Evolutionary conservation across 163 green algal genomes (phyloP).

Genomic region (Trebouxia gelatinosa): DNA sequence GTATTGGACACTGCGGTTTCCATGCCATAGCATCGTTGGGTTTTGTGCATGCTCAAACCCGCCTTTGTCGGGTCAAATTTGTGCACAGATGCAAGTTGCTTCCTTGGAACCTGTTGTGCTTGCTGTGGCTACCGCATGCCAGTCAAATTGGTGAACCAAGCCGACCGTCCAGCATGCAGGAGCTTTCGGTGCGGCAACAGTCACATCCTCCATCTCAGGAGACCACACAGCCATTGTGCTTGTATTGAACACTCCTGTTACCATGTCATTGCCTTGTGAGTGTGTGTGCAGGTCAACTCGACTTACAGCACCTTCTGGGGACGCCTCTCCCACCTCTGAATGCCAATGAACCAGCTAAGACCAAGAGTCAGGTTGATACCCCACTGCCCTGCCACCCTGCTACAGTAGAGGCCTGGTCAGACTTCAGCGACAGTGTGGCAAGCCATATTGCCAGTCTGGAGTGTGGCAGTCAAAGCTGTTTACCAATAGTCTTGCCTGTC

Average conservation of each 20-base stretch:
- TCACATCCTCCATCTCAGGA: slow-evolving; percentile 1
- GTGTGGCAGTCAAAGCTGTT: too few species aligned
- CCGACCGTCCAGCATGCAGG: not conserved
- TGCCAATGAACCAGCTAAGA: not conserved
- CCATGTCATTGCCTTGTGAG: not conserved
- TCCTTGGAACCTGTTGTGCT: too few species aligned
- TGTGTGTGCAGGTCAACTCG: not conserved
- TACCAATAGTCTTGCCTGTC: not conserved
- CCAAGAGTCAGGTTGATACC: not conserved
- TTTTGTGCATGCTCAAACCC: too few species aligned
- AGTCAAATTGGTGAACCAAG: not conserved
- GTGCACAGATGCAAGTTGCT: too few species aligned
- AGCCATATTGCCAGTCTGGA: too few species aligned
- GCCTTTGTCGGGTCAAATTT: too few species aligned
- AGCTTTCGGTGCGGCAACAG: not conserved
- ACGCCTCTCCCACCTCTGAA: not conserved
- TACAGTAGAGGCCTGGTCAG: too few species aligned
- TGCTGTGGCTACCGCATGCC: not conserved
- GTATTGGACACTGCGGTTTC: too few species aligned
- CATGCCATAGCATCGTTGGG: too few species aligned
- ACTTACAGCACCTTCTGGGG: not conserved
- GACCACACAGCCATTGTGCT: slow-evolving; percentile 2
- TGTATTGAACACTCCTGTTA: not conserved
- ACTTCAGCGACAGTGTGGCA: too few species aligned
- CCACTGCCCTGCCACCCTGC: not conserved